Evolutionary conservation across 2,329 filamentous ascomycete species (phyloP), one percentile per base, ranked within the genome.

Genomic region (Diaporthe batatas): DNA sequence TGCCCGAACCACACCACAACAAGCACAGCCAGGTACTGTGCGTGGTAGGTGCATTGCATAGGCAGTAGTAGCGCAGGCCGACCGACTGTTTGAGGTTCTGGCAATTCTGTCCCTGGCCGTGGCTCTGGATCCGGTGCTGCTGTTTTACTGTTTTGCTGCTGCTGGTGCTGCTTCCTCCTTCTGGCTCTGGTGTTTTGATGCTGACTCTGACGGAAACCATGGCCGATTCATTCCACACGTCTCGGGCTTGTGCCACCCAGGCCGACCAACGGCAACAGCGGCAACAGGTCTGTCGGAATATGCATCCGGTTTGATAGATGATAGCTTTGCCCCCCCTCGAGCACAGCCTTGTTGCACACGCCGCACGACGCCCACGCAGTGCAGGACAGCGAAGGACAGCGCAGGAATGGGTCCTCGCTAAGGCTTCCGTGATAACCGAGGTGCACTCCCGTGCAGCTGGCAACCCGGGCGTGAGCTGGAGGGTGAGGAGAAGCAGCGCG

Each of bases 301-400:
- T 44, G 44, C 18, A 49, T 65, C 44, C 62, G 32, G 36, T 51
- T 36, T 51, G 44, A 39, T 6, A 29, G 29, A 34, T 11, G 32
- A 51, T 47, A 36, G 62, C 62, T 51, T 47, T 49, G 29, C 36
- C 25, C 25, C n/a, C 42, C 6, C 25, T 49, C 59, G 25, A 51
- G 29, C 59, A 65, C 42, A 65, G 44, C 42, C 59, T 65, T 65
- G 42, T 36, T 29, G 59, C 59, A 21, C 34, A 25, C 12, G 62
- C 14, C 6, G 14, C 62, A 36, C 44, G 21, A 11, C 62, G n/a
- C 36, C 36, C 36, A 42, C 29, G 49, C 69, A 21, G 69, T 49
- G 32, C n/a, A 29, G 36, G 16, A 16, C 54, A 59, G 23, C 25
- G 11, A 18, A 71, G 23, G 12, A 64, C 59, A 64, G 57, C 57